These are phyloP conservation scores for Cutaneotrichosporon sp. DNA, from an alignment of 1,284 basidiomycete species.

Conservation along the genomic window DNA sequence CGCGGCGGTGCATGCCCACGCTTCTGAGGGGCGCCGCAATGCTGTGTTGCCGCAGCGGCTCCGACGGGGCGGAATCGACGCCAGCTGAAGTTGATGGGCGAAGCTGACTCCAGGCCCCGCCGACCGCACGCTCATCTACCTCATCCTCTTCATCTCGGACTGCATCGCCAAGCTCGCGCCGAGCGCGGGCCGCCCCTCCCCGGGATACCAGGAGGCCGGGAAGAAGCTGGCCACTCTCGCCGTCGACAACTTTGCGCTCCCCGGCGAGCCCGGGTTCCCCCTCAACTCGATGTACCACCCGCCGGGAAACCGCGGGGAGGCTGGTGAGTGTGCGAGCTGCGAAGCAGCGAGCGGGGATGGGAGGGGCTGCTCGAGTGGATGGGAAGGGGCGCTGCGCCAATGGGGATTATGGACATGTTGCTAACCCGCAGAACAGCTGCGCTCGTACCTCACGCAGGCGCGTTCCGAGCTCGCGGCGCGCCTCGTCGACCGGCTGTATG, in stretches of 20 bases:
- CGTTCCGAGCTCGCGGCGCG: constrained; percentile 87
- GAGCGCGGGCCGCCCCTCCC: constrained; percentile 51
- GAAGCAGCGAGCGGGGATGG: neutral
- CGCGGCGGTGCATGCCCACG: too few species aligned
- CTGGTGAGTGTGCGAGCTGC: constrained; percentile 78
- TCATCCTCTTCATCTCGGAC: constrained; percentile 98
- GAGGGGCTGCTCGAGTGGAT: neutral
- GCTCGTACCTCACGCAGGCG: constrained; percentile 88
- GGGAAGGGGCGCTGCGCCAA: too few species aligned
- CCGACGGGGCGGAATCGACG: too few species aligned
- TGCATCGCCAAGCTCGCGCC: constrained; percentile 86
- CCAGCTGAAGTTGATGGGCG: too few species aligned
- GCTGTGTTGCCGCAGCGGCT: too few species aligned
- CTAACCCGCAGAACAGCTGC: constrained; percentile 58
- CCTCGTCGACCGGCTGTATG: constrained; percentile 83
- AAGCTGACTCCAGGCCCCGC: constrained; percentile 65
- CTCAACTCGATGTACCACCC: constrained; percentile 89
- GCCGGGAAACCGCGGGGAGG: constrained; percentile 74
- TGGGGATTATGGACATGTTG: too few species aligned
- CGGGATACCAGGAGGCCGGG: constrained; percentile 78
- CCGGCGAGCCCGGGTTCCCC: constrained; percentile 94
- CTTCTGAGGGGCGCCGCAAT: too few species aligned
- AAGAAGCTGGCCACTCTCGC: constrained; percentile 89
- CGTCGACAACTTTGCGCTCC: constrained; percentile 88
- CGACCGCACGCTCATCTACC: constrained; percentile 93